Evolutionary conservation across 441 rosid species (phyloP).

Genomic region (Geranium incanum): DNA sequence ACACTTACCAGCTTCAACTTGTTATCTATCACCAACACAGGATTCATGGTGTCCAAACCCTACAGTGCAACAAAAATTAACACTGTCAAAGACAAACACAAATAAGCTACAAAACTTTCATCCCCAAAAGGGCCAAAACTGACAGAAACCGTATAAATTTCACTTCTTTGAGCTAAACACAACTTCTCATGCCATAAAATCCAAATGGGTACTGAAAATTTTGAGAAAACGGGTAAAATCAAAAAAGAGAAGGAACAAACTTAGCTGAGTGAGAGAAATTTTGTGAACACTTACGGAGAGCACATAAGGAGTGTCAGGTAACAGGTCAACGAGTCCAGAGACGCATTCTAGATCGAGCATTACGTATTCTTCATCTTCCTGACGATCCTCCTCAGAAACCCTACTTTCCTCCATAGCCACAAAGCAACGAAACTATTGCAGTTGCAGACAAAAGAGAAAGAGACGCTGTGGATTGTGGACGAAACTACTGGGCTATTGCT

Average conservation of each 20-base stretch:
- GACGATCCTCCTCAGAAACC: constrained; percentile 17
- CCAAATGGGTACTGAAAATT: not conserved
- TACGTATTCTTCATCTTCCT: constrained; percentile 38
- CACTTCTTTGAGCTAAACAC: not conserved
- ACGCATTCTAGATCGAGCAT: constrained; percentile 50
- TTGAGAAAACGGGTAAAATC: not conserved
- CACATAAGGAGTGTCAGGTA: constrained; percentile 43
- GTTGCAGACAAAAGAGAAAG: not conserved
- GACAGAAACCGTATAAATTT: not conserved
- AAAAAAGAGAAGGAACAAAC: not conserved
- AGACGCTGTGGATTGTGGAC: not conserved
- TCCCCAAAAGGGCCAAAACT: not conserved
- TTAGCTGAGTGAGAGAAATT: not conserved
- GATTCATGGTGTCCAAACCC: constrained; percentile 54
- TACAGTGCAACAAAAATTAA: constrained; percentile 19
- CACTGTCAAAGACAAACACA: not conserved
- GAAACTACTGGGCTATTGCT: not conserved
- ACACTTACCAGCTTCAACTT: constrained; percentile 51
- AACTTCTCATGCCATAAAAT: not conserved
- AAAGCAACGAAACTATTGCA: not conserved
- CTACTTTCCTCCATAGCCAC: constrained; percentile 34
- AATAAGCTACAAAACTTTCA: not conserved
- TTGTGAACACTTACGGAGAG: constrained; percentile 34
- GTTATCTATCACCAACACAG: constrained; percentile 40
- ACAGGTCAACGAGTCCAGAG: constrained; percentile 32